Evolutionary conservation across 768 basidiomycete genomes (phyloP), one percentile per base, ranked within the genome.

Genomic region (Collybiopsis confluens): DNA sequence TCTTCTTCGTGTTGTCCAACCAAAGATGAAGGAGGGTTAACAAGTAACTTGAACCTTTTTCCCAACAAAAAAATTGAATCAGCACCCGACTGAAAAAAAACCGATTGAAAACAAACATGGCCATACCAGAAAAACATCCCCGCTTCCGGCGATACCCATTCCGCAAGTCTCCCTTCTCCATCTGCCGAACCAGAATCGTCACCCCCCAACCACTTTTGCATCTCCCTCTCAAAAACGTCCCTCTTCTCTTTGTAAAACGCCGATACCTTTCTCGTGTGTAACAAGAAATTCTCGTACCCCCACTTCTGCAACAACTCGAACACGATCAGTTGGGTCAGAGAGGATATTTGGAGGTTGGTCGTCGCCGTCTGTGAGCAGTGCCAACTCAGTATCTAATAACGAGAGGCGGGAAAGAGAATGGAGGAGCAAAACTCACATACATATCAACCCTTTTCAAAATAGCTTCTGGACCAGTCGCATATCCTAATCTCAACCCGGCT

Each of bases 91-190:
- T 4, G 23, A 13, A n/a, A 23, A 5, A 30, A 23, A 24, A 23
- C 43, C 7, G 27, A 45, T 36, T 33, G 10, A 11, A 61, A 52
- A 52, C 62, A 65, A 42, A 3, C 63, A 73, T n/a, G n/a, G n/a
- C n/a, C 82, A 23, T 37, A 85, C 88, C 90, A 95, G 66, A 92
- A 84, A 75, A 96, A 95, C 90, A 95, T 90, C 58, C 90, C 89
- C 21, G 88, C 82, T 60, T 85, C 83, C 8, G 90, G 90, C 0
- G 73, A 67, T 51, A 64, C 71, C 86, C 86, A 88, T 66, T 86
- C 82, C 16, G 84, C 92, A 28, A 95, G 73, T 2, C 20, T 38
- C 18, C 43, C 52, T 36, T 53, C 52, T 11, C 43, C 91, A 48
- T 2, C 10, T 36, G 30, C 47, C 10, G 21, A 21, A 16, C 37